These are phyloP conservation scores for Penicillium expansum DNA, from an alignment of 2,329 filamentous ascomycete genomes.

Conservation along the genomic window DNA sequence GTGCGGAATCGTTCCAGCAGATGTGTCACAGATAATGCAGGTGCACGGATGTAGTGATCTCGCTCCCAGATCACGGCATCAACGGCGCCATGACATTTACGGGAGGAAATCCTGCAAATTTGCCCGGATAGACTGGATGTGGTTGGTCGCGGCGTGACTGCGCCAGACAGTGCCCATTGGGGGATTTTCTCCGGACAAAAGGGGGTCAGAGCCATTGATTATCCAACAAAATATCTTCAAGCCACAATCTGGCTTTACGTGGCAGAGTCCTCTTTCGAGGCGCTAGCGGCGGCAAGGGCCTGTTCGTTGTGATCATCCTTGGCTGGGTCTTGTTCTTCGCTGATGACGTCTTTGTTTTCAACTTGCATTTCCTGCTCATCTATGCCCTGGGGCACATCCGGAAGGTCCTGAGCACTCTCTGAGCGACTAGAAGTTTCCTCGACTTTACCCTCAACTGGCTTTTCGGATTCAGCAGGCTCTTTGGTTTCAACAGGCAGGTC, in stretches of 20 bases:
- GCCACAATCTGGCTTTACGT: slow-evolving; percentile 13
- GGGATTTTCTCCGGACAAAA: slow-evolving; percentile 18
- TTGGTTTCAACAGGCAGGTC: not conserved
- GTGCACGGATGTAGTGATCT: slow-evolving; percentile 5
- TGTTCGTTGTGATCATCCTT: slow-evolving; percentile 3
- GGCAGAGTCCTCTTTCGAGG: slow-evolving; percentile 11
- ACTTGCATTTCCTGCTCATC: slow-evolving; percentile 3
- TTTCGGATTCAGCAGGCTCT: not conserved
- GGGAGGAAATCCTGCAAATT: slow-evolving; percentile 13
- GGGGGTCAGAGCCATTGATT: slow-evolving; percentile 12
- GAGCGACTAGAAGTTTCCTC: not conserved
- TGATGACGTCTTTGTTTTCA: slow-evolving; percentile 9
- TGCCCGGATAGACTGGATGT: slow-evolving; percentile 13
- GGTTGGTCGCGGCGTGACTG: slow-evolving; percentile 5
- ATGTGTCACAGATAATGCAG: not conserved
- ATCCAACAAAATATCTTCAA: slow-evolving; percentile 4
- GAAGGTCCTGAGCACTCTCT: not conserved
- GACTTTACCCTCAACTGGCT: not conserved
- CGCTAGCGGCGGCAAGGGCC: slow-evolving; percentile 11
- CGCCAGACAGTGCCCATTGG: slow-evolving; percentile 17
- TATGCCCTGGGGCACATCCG: not conserved
- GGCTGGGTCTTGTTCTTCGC: slow-evolving; percentile 3
- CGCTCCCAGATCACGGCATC: not conserved
- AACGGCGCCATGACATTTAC: slow-evolving; percentile 12
- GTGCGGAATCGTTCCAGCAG: not conserved